These are phyloP conservation scores for Didymella glomerata DNA, from an alignment of 2,329 filamentous ascomycete genomes.

Conservation along the genomic window DNA sequence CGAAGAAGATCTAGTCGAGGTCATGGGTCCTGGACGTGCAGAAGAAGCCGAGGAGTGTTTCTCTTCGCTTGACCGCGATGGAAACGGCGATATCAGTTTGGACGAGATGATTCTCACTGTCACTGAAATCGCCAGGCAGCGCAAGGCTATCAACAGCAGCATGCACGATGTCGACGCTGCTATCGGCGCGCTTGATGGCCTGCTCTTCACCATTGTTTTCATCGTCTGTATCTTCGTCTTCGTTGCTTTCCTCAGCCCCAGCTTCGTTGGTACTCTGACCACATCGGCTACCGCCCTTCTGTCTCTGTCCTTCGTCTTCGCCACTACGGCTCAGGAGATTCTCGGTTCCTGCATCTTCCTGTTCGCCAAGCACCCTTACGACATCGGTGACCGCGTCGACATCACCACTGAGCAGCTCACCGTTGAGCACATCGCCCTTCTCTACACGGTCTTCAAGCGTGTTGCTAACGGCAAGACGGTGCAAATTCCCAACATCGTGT, in stretches of 20 bases:
- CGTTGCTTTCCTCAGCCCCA: conserved; percentile 87
- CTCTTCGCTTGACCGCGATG: conserved; percentile 79
- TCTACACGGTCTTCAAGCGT: conserved; percentile 91
- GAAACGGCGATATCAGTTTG: conserved; percentile 91
- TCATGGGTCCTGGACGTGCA: conserved; percentile 78
- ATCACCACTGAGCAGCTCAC: conserved; percentile 74
- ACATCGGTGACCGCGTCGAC: conserved; percentile 93
- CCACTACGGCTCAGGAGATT: conserved; percentile 89
- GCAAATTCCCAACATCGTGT: conserved; percentile 87
- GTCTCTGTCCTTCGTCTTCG: conserved; percentile 96
- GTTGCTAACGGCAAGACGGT: conserved; percentile 81
- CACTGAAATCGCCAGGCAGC: conserved; percentile 81
- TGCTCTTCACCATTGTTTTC: conserved; percentile 82
- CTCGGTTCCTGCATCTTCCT: conserved; percentile 98
- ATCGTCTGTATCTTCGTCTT: conserved; percentile 86
- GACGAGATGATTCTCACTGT: conserved; percentile 95
- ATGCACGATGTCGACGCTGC: conserved; percentile 99
- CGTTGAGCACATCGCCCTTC: conserved; percentile 91
- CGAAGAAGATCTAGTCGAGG: conserved; percentile 83
- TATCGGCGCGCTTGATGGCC: conserved; percentile 86
- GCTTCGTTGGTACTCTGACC: conserved; percentile 83
- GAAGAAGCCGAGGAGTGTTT: conserved; percentile 89
- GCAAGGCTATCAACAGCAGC: conserved; percentile 87
- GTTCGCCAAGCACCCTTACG: conserved; percentile 97
- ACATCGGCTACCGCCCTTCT: conserved; percentile 91